Conservation (phyloP, 2,329 filamentous ascomycete species). For the Colletotrichum trifolii region DNA sequence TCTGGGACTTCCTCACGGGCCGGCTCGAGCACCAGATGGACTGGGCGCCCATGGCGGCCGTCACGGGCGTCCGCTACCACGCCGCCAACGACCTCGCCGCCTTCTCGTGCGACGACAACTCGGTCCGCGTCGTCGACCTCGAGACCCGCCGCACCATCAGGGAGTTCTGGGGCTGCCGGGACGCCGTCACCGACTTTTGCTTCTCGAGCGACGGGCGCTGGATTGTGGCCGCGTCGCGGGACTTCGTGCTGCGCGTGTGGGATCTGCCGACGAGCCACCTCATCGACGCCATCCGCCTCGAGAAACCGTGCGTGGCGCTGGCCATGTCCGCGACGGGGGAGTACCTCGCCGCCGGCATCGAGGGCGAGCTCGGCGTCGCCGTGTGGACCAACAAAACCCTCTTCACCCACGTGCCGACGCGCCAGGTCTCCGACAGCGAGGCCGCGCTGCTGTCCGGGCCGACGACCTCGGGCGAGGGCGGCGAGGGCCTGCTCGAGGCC, state of each 20-base stretch:
- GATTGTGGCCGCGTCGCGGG: slow-evolving; percentile 88
- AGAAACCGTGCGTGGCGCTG: slow-evolving; percentile 82
- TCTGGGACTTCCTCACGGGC: slow-evolving; percentile 95
- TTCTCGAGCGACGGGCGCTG: slow-evolving; percentile 95
- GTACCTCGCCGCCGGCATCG: slow-evolving; percentile 89
- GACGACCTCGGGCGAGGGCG: slow-evolving; percentile 85
- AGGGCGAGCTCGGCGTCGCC: slow-evolving; percentile 86
- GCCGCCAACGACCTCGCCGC: slow-evolving; percentile 86
- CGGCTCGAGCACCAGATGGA: slow-evolving; percentile 82
- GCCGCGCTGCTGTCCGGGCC: slow-evolving; percentile 74
- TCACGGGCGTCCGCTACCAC: slow-evolving; percentile 84
- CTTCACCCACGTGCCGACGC: slow-evolving; percentile 88
- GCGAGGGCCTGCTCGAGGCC: slow-evolving; percentile 78
- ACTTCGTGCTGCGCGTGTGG: slow-evolving; percentile 87
- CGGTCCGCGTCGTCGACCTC: slow-evolving; percentile 88
- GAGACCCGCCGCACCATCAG: slow-evolving; percentile 91
- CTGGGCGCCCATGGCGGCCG: slow-evolving; percentile 81
- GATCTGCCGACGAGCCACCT: slow-evolving; percentile 95
- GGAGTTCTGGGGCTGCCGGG: slow-evolving; percentile 87
- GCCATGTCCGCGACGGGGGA: slow-evolving; percentile 92
- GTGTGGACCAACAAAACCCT: slow-evolving; percentile 96
- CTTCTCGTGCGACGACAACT: slow-evolving; percentile 88
- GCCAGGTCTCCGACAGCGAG: slow-evolving; percentile 83
- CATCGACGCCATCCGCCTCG: slow-evolving; percentile 88
- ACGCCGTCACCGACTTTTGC: slow-evolving; percentile 80